A percentile compares a stretch with the other conserved stretches of the same genome.
Evolutionary conservation across 1,139 yeast species (phyloP).

Genomic region (Oligophagozyma castellii): DNA sequence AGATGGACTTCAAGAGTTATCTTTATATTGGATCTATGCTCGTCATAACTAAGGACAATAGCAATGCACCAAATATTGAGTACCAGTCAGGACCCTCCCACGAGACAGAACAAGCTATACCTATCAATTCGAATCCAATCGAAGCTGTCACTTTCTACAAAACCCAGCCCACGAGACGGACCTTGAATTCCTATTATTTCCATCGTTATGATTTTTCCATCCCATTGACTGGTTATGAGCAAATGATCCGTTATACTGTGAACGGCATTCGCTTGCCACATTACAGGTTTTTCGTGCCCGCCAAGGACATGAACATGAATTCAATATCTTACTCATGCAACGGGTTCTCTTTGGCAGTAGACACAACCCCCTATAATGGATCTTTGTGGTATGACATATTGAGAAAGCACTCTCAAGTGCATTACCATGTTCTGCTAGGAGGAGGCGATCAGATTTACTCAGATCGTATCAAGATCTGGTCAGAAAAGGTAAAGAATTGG

Average conservation of each 20-base stretch:
- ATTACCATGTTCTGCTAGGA: conserved; percentile 89
- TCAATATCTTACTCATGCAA: conserved; percentile 77
- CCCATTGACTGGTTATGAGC: conserved; percentile 34
- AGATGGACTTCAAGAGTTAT: conserved; percentile 33
- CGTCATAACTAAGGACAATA: conserved; percentile 19
- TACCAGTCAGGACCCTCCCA: conserved; percentile 19
- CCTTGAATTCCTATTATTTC: no score
- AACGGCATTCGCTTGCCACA: conserved; percentile 31
- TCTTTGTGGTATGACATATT: conserved; percentile 81
- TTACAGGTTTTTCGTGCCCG: conserved; percentile 25
- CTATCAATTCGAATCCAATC: no score
- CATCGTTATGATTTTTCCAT: conserved; percentile 50
- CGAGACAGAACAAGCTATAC: no score
- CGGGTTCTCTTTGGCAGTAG: conserved; percentile 74
- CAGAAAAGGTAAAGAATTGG: conserved; percentile 51
- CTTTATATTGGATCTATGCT: conserved; percentile 55
- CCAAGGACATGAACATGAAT: conserved; percentile 35
- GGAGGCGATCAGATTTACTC: conserved; percentile 96
- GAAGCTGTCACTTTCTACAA: no score
- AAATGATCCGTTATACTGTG: conserved; percentile 45
- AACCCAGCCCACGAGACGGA: no score
- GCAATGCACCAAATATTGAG: conserved; percentile 13
- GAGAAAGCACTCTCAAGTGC: conserved; percentile 43
- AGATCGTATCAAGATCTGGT: conserved; percentile 58
- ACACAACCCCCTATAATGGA: conserved; percentile 51